Base-by-base conservation (phyloP, 2,329 filamentous ascomycete genomes). In the Exophiala viscosa region DNA sequence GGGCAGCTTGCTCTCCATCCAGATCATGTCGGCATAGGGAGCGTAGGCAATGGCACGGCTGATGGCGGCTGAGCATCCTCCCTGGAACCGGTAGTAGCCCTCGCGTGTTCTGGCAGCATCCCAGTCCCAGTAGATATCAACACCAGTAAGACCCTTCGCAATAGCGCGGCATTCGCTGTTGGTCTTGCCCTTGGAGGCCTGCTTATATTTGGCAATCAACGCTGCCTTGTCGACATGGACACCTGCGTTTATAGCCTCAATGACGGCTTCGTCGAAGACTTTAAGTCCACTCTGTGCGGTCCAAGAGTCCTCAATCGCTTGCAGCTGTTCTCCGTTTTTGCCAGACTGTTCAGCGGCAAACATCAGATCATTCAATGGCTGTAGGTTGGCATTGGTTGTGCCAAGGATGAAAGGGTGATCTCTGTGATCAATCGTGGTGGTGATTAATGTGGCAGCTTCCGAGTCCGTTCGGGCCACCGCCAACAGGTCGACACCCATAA, bases 1-100 rank as follows among this genome's bases (percentile, higher is more conserved):
- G 41, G 93, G 93, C 62, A 96, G 79, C 76, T 96, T 96, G 76
- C 87, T 92, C 82, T 99, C 93, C 93, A 99, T 99, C 93, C 93
- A 99, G 73, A 99, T 95, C 70, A 95, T 84, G 67, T 97, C 92
- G 58, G 87, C 87, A 75, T 95, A 96, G 2, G 93, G 92, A 0
- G 89, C 92, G 68, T 95, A 97, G 5, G 92, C 90, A 53, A 95
- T 76, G 32, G 91, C 92, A 43, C 92, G 84, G 79, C 93, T 95
- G 69, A 97, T 77, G 55, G 91, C 90, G 70, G 88, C 95, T 71
- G 90, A 85, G 66, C 88, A 95, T 54, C 93, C 93, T 55, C 93
- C 93, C 72, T 89, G 81, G 69, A 96, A 86, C 58, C 93, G 81
- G 79, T 96, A 97, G 82, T 86, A 99, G 10, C 93, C 93, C 76